Base-by-base conservation (phyloP, 1,284 basidiomycete genomes). In the Trichosporon ovoides region DNA sequence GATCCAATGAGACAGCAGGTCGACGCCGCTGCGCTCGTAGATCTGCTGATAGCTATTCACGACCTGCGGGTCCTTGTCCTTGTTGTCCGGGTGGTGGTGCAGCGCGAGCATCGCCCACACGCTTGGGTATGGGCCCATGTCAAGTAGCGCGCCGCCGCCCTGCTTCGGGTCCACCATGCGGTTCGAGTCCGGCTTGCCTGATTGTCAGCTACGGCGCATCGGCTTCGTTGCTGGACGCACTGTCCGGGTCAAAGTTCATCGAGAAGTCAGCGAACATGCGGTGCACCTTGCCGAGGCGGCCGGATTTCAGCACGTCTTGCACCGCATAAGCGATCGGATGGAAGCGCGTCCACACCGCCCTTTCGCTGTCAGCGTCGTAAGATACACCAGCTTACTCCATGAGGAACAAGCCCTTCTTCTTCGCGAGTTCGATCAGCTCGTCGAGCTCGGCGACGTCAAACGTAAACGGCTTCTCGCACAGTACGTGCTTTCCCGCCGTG, bases 321-420 rank as follows among this genome's bases (percentile, higher is more conserved):
- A 77, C 63, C 1, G 68, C 68, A 38, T 74, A 76, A 18, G 73
- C 72, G 54, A 78, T 70, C 20, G 77, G 77, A 52, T 76, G 74
- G 68, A 75, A 78, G 35, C 75, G 66, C 9, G 76, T 77, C 76
- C 76, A 77, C 3, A 78, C 74, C 22, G 76, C 76, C 63, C 71
- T 73, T 53, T 5, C 28, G 19, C 13, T n/a, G 38, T 57, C 20
- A 57, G 40, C 28, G n/a, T n/a, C n/a, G n/a, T n/a, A n/a, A n/a
- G n/a, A n/a, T n/a, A n/a, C n/a, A n/a, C 85, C 87, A 73, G 90
- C 81, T 3, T 86, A 90, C 77, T 92, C 91, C 90, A 93, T 92
- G 67, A 93, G 84, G 80, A 93, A 93, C 2, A 90, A 81, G 13
- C 84, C 83, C 66, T 87, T 80, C 72, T 88, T 82, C 71, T 85